Conservation (phyloP, 768 basidiomycete genomes). For the Pisolithus albus region DNA sequence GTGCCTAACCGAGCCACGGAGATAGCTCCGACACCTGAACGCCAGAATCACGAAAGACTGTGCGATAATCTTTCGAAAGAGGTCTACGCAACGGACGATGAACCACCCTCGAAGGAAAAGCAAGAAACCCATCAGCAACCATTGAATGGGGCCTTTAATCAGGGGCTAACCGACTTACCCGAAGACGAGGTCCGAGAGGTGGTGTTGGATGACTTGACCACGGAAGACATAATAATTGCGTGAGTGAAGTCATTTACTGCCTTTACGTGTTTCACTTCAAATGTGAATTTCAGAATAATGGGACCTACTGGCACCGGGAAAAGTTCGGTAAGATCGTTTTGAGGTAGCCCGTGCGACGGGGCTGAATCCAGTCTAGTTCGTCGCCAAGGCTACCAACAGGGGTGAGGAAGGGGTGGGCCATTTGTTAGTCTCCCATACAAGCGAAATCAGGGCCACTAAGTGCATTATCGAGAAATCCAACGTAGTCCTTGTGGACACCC, state of each 20-base stretch:
- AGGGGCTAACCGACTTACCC: no score
- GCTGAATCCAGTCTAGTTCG: slow-evolving; percentile 1
- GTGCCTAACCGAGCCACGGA: no score
- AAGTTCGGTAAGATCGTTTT: slow-evolving; percentile 12
- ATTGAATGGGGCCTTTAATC: no score
- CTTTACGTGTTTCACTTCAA: background rate
- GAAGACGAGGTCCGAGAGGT: background rate
- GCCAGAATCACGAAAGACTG: no score
- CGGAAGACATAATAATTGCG: slow-evolving; percentile 11
- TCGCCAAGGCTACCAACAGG: slow-evolving; percentile 1
- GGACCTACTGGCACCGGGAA: slow-evolving; percentile 21
- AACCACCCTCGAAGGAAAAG: no score
- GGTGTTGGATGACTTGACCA: background rate
- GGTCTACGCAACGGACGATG: no score
- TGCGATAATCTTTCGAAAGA: no score
- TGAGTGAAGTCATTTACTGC: slow-evolving; percentile 1
- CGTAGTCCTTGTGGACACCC: slow-evolving; percentile 20
- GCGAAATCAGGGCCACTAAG: slow-evolving; percentile 1
- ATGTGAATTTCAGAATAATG: slow-evolving; percentile 9
- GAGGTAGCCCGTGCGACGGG: background rate
- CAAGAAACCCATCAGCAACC: background rate
- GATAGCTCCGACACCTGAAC: no score
- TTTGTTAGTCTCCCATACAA: slow-evolving; percentile 7
- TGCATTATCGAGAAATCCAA: background rate
- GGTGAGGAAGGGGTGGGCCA: slow-evolving; percentile 4